Base-by-base conservation (phyloP, 2,329 filamentous ascomycete genomes). In the Colletotrichum lentis region DNA sequence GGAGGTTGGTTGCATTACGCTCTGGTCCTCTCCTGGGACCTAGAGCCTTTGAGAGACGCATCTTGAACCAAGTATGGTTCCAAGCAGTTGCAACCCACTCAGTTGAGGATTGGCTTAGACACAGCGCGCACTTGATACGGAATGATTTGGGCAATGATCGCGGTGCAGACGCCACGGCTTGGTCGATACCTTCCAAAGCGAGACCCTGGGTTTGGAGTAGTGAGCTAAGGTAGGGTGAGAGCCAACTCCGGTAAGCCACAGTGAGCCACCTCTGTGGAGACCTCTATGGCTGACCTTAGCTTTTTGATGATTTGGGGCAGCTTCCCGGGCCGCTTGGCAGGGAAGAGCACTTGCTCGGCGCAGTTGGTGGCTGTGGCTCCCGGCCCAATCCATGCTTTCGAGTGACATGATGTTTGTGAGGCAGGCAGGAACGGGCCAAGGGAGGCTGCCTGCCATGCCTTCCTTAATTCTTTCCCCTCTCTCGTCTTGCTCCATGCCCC, bases 381-480 rank as follows among this genome's bases (percentile, higher is more conserved):
- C n/a, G n/a, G 11, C 31, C n/a, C 12, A 37, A 53, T 37, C 5
- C 31, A 14, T 53, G 50, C 50, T 16, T 31, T n/a, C n/a, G n/a
- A 22, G n/a, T 22, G n/a, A 8, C 27, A 37, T 37, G 50, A 4
- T 37, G 18, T 37, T 53, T 22, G 50, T 1, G 31, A 37, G 31
- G 50, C 27, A 20, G 18, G 27, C 27, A 20, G 18, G 27, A 52
- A 35, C 12, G 20, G 20, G 46, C 12, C 11, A 49, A 24, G 20
- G 20, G 24, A 52, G 27, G 49, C 24, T 35, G 47, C 20, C 22
- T 20, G 43, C 43, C 43, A 8, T 46, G 43, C 44, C 44, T 46
- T 46, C 41, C 62, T 59, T 8, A 47, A 50, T 60, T 49, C 22
- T 60, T 49, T 22, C 16, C 14, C 24, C 20, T 44, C 44, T 44